phyloP scores from a whole-genome alignment of 2,329 filamentous ascomycete genomes.

The Fusarium armeniacum region DNA sequence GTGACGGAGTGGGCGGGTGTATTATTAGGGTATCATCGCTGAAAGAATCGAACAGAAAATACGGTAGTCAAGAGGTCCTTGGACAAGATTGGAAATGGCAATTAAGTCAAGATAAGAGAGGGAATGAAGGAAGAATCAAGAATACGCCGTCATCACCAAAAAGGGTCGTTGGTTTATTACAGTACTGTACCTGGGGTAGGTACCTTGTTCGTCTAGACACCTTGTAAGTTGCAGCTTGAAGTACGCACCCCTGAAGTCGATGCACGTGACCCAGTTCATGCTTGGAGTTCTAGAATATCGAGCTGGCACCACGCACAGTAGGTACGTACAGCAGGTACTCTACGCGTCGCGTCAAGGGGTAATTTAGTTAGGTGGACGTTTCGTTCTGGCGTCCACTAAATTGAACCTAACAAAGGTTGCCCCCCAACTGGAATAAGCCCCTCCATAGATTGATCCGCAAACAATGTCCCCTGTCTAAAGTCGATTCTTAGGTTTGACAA shows the following conservation, averaged over 20 bases:
- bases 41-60: conserved; percentile 39
- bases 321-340: conserved; percentile 26
- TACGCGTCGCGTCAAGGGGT: conserved; percentile 46
- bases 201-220: conserved; percentile 36
- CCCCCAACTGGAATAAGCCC: conserved; percentile 46
- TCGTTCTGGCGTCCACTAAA: conserved; percentile 41
- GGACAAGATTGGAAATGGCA: conserved; percentile 31
- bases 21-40: conserved; percentile 68
- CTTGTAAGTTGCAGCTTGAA: conserved; percentile 44
- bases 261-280: conserved; percentile 31
- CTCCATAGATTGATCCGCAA: conserved; percentile 44
- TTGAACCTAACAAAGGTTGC: conserved; percentile 33
- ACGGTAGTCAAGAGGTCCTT: conserved; percentile 12
- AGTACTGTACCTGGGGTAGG: conserved; percentile 23
- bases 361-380: background rate
- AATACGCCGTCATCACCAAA: conserved; percentile 45
- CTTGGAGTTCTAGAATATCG: background rate
- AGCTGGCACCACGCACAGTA: no score
- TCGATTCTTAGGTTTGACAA: conserved; percentile 27
- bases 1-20: conserved; percentile 52
- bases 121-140: conserved; percentile 26
- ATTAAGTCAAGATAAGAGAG: conserved; percentile 40
- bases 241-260: conserved; percentile 22
- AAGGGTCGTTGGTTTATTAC: conserved; percentile 33
- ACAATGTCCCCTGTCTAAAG: conserved; percentile 42